A percentile compares a stretch with the other conserved stretches of the same genome.
phyloP scores from a whole-genome alignment of 1,284 basidiomycete genomes.

The Schizophyllum amplum region DNA sequence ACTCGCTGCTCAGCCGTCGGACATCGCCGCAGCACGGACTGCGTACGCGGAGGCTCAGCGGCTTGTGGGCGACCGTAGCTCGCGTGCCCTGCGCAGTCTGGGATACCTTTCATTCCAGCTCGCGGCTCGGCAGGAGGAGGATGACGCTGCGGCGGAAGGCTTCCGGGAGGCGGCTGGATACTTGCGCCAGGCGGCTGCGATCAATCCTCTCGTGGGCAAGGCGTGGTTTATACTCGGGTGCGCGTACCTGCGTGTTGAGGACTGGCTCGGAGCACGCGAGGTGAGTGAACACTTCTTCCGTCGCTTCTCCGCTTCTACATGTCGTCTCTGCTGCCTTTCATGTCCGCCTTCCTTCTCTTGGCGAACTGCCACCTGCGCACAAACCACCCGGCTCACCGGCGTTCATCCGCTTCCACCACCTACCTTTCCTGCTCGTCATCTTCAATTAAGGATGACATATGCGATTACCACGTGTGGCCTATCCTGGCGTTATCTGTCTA shows the following conservation, averaged over 20 bases:
- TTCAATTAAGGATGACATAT: neutral
- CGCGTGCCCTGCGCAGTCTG: constrained; percentile 85
- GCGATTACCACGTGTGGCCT: neutral
- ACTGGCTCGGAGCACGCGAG: constrained; percentile 45
- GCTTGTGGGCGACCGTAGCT: constrained; percentile 72
- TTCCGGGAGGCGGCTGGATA: constrained; percentile 62
- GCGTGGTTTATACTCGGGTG: constrained; percentile 98
- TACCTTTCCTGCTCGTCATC: neutral
- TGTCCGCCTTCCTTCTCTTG: neutral
- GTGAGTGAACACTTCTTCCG: neutral
- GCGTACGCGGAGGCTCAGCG: constrained; percentile 86
- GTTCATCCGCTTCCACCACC: neutral
- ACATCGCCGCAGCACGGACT: constrained; percentile 54
- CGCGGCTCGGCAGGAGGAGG: neutral
- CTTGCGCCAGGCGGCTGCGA: constrained; percentile 68
- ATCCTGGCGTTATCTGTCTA: neutral
- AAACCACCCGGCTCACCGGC: neutral
- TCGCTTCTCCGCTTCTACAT: neutral
- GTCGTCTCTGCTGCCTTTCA: neutral
- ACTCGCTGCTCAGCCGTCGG: constrained; percentile 16
- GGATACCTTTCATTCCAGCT: constrained; percentile 71
- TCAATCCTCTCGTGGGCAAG: constrained; percentile 83
- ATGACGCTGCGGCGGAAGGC: constrained; percentile 37
- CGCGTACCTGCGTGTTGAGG: constrained; percentile 70
- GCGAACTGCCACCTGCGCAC: neutral